Conservation (phyloP, 495 filamentous ascomycete genomes). For the Talaromyces ruber region DNA sequence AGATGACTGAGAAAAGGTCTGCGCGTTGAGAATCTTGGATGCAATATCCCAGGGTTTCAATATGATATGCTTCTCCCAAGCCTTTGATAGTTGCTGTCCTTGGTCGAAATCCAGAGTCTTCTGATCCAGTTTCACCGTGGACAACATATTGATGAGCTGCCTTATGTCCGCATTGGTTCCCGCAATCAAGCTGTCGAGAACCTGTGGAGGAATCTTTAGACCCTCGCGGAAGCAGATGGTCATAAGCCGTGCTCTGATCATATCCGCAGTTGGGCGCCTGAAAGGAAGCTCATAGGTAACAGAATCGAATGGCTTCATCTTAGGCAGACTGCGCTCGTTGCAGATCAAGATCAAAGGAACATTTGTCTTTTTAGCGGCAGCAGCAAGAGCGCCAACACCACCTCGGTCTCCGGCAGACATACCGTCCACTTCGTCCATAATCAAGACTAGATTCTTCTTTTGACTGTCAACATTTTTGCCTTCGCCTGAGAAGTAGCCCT, state of each 20-base stretch:
- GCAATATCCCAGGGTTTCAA: slow-evolving; percentile 98
- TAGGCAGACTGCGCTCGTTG: slow-evolving; percentile 84
- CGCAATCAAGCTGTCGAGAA: slow-evolving; percentile 93
- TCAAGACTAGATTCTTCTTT: slow-evolving; percentile 87
- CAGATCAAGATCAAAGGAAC: slow-evolving; percentile 96
- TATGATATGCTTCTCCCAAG: slow-evolving; percentile 95
- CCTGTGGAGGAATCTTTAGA: slow-evolving; percentile 72
- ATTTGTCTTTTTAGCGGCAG: slow-evolving; percentile 88
- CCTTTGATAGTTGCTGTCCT: slow-evolving; percentile 86
- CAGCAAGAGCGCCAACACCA: slow-evolving; percentile 88
- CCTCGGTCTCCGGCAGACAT: slow-evolving; percentile 98
- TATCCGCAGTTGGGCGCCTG: slow-evolving; percentile 76
- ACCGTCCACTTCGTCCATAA: slow-evolving; percentile 99
- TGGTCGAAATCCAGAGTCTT: slow-evolving; percentile 69
- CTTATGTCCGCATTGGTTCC: slow-evolving; percentile 92
- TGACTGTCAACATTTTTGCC: slow-evolving; percentile 67
- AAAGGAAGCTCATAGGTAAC: slow-evolving; percentile 81
- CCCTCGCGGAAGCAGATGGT: slow-evolving; percentile 92
- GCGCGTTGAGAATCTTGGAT: slow-evolving; percentile 79
- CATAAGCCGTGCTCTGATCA: slow-evolving; percentile 81
- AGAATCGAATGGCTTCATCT: slow-evolving; percentile 96
- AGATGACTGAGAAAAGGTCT: slow-evolving; percentile 73
- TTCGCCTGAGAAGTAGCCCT: slow-evolving; percentile 85
- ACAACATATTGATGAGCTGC: slow-evolving; percentile 98
- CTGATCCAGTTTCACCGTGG: slow-evolving; percentile 83